Base-by-base conservation (phyloP, 2,329 filamentous ascomycete genomes). In the Bipolaris bicolor region DNA sequence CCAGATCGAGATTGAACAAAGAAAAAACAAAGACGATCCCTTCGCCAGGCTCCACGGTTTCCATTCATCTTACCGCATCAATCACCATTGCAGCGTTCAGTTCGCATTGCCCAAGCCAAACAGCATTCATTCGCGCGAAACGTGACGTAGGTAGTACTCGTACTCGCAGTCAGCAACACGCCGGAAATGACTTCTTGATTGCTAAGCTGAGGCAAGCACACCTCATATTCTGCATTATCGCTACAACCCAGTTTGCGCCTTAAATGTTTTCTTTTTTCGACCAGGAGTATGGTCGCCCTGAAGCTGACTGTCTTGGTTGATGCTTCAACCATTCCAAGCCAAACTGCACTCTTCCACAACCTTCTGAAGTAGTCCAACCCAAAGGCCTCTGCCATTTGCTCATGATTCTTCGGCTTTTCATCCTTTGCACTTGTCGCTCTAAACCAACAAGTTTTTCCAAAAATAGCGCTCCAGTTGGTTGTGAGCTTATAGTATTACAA, bases 201-300 rank as follows among this genome's bases (percentile, higher is more conserved):
- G 26, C 39, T 54, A 33, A 24, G 47, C 45, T 24, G 24, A 10
- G 24, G 11, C 13, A 18, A 13, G 29, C 29, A 43, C 31, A 18
- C 40, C 40, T 16, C 20, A 40, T 46, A 37, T 13, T 40, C 24
- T 55, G 59, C 51, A 62, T 36, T 51, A 51, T 56, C 41, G 44
- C 60, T 57, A 51, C 55, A 50, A 49, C 37, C 36, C 36, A 53
- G 36, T 49, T 41, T 56, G 49, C 54, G 53, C 58, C 47, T 11
- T 9, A 6, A 29, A 36, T 9, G 7, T 26, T 29, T 40, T 45
- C 33, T 31, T 31, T 31, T 37, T 45, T 22, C 22, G 37, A 40
- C 24, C 39, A 45, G 43, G 39, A 47, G 41, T 6, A 29, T 31
- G 15, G 44, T 37, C 49, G 13, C 40, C 44, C 34, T 7, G 44